phyloP scores from a whole-genome alignment of 805 yeast species.

The Zygotorulaspora florentina region DNA sequence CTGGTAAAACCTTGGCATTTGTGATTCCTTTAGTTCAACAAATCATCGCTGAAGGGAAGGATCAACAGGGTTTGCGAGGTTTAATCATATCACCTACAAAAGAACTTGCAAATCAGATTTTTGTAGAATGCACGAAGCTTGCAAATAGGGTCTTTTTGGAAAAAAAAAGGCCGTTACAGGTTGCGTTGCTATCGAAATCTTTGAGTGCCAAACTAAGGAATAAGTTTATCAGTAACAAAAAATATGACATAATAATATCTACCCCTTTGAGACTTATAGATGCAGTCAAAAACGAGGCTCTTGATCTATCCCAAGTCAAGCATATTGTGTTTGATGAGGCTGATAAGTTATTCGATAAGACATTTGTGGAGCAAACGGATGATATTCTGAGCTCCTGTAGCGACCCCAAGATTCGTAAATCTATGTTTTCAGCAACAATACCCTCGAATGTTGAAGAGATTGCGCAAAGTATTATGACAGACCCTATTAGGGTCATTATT shows the following conservation, averaged over 20 bases:
- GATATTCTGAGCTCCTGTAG: slow-evolving; percentile 51
- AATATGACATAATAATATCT: slow-evolving; percentile 75
- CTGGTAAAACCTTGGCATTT: slow-evolving; percentile 94
- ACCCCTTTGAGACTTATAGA: slow-evolving; percentile 90
- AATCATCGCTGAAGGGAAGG: slow-evolving; percentile 31
- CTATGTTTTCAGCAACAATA: slow-evolving; percentile 92
- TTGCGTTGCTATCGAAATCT: slow-evolving; percentile 67
- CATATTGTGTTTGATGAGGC: slow-evolving; percentile 91
- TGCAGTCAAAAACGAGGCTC: slow-evolving; percentile 55
- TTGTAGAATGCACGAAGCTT: slow-evolving; percentile 58
- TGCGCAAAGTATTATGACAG: slow-evolving; percentile 77
- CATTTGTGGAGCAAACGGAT: slow-evolving; percentile 89
- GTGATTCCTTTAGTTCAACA: slow-evolving; percentile 74
- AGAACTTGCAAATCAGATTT: slow-evolving; percentile 86
- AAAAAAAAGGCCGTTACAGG: slow-evolving; percentile 46
- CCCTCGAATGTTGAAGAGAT: slow-evolving; percentile 90
- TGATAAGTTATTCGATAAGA: slow-evolving; percentile 82
- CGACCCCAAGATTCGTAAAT: slow-evolving; percentile 50
- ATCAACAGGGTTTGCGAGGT: slow-evolving; percentile 54
- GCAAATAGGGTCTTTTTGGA: slow-evolving; percentile 41
- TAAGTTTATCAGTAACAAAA: slow-evolving; percentile 52
- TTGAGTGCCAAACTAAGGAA: slow-evolving; percentile 63
- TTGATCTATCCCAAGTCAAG: slow-evolving; percentile 63
- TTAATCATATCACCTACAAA: slow-evolving; percentile 89
- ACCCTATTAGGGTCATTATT: slow-evolving; percentile 80